Percentiles rank a stretch among this genome's conserved stretches.
Conservation (phyloP, 164 flowering plant species). For the Berberis thunbergii region DNA sequence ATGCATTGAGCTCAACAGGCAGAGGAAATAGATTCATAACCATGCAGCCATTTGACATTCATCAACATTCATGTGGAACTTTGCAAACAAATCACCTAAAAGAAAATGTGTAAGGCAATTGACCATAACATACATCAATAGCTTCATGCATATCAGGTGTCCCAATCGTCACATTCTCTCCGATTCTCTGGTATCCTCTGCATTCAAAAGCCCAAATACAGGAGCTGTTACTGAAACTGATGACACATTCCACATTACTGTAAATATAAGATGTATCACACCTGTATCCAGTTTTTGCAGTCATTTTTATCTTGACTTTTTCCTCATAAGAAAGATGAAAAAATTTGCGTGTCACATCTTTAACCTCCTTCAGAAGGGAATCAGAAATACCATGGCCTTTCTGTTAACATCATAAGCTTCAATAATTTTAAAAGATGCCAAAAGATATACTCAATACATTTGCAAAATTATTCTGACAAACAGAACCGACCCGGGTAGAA, state of each 20-base stretch:
- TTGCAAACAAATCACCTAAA: not conserved
- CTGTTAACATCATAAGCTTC: constrained; percentile 25
- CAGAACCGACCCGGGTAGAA: no score
- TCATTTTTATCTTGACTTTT: constrained; percentile 76
- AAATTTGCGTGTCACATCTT: constrained; percentile 40
- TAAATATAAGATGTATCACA: not conserved
- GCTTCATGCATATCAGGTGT: constrained; percentile 94
- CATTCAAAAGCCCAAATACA: constrained; percentile 16
- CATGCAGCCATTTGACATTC: no score
- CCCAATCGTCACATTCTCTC: constrained; percentile 83
- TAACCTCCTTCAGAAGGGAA: constrained; percentile 58
- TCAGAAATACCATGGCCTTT: constrained; percentile 77
- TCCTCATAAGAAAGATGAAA: constrained; percentile 24
- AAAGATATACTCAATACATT: no score
- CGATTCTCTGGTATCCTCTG: constrained; percentile 91
- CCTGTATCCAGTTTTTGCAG: constrained; percentile 39
- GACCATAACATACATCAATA: constrained; percentile 57
- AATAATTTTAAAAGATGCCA: no score
- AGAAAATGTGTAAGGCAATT: not conserved
- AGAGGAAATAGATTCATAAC: no score
- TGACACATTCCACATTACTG: not conserved
- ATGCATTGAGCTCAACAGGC: no score
- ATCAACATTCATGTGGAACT: not conserved
- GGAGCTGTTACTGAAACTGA: not conserved
- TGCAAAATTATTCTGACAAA: no score